Evolutionary conservation across 2,329 filamentous ascomycete genomes (phyloP), one percentile per base, ranked within the genome.

Genomic region (Trichoderma semiorbis): DNA sequence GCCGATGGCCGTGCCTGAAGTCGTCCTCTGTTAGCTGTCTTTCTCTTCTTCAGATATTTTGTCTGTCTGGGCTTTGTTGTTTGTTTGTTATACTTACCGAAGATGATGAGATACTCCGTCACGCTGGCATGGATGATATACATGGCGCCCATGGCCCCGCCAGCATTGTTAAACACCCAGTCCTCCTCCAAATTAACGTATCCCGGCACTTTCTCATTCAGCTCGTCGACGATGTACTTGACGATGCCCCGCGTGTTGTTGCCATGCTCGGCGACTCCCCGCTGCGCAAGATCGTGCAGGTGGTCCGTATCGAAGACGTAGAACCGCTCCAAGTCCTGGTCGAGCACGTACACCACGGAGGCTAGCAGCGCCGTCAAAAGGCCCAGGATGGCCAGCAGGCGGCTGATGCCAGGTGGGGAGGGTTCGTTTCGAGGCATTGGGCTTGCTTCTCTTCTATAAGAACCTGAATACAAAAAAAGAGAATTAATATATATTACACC

Each of bases 81-180:
- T 30, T 28, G 7, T 14, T 58, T 58, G 21, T 32, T 16, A n/a
- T 47, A 57, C 78, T 70, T 75, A 85, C 84, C 93, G 80, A 96
- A 97, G 83, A 97, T 90, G 81, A 97, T 96, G 76, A 97, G 85
- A 83, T 97, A 97, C 82, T 97, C 94, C 24, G 94, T 97, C 73
- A 97, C 86, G 79, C 92, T 95, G 72, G 93, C 93, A 80, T 97
- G 94, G 77, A 97, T 91, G 75, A 97, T 91, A 81, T 93, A 94
- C 94, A 97, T 96, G 78, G 88, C 92, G 70, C 94, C 94, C 94
- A 97, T 97, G 67, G 93, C 93, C 74, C 94, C 94, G 67, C 94
- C 94, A 66, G 93, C 93, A 78, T 97, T 97, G 86, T 97, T 97
- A 78, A 97, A 95, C 60, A 97, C 86, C 93, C 93, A 97, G 81